Conservation (phyloP, 257 asterid genomes). For the Salvia rosmarinus region DNA sequence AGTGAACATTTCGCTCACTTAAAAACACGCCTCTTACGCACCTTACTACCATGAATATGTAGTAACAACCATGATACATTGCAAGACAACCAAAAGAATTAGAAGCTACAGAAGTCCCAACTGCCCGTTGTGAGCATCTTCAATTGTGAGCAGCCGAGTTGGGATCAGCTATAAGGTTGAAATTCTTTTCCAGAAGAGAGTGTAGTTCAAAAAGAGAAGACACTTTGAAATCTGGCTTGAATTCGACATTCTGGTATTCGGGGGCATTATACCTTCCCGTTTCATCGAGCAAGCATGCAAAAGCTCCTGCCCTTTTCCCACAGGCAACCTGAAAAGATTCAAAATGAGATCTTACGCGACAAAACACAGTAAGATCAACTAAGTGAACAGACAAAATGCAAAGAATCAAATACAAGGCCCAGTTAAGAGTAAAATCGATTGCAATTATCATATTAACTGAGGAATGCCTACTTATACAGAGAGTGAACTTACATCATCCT, state of each 20-base stretch:
- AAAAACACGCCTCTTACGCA: neutral
- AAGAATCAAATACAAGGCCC: neutral
- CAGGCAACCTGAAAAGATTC: slow-evolving; percentile 71
- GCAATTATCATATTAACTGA: neutral
- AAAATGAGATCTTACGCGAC: neutral
- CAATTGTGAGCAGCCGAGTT: neutral
- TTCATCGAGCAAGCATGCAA: slow-evolving; percentile 89
- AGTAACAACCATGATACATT: slow-evolving; percentile 2
- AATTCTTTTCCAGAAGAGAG: slow-evolving; percentile 58
- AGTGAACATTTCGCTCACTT: slow-evolving; percentile 23
- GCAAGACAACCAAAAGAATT: neutral
- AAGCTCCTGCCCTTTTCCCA: slow-evolving; percentile 91
- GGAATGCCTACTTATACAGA: neutral
- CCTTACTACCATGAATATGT: neutral
- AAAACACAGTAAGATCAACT: neutral
- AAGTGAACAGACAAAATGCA: neutral
- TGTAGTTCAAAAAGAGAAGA: slow-evolving; percentile 71
- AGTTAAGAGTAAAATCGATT: neutral
- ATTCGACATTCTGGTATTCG: slow-evolving; percentile 52
- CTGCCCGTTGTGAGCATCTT: neutral
- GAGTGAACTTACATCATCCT: slow-evolving; percentile 74
- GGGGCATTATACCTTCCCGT: slow-evolving; percentile 81
- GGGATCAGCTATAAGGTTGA: slow-evolving; percentile 57
- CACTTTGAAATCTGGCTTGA: slow-evolving; percentile 81
- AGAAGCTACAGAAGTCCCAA: neutral